Conservation (phyloP, 495 filamentous ascomycete species). For the Xylaria longipes region DNA sequence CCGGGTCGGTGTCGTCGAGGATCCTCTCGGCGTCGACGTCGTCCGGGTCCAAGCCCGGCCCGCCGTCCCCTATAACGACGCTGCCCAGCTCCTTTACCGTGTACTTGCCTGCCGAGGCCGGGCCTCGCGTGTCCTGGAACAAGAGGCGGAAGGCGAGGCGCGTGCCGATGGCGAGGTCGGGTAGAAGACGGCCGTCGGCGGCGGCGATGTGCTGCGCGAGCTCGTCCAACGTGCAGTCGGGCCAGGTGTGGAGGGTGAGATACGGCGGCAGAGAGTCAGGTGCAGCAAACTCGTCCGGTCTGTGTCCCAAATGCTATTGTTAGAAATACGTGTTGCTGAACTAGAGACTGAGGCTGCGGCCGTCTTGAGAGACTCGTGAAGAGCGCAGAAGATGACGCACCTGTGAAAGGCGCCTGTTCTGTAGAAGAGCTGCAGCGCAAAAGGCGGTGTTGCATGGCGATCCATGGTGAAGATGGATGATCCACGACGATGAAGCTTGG, state of each 20-base stretch:
- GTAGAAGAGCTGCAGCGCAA: constrained; percentile 92
- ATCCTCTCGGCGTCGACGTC: constrained; percentile 32
- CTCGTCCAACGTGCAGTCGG: constrained; percentile 80
- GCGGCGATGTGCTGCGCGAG: constrained; percentile 69
- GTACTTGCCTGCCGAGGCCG: constrained; percentile 60
- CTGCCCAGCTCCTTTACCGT: constrained; percentile 79
- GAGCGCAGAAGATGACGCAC: constrained; percentile 40
- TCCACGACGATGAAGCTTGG: not conserved
- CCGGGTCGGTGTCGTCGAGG: constrained; percentile 45
- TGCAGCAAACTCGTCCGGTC: constrained; percentile 70
- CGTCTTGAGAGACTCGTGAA: not conserved
- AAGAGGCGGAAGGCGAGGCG: constrained; percentile 86
- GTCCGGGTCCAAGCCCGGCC: constrained; percentile 49
- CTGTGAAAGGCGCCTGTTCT: constrained; percentile 73
- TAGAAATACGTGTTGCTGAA: constrained; percentile 6
- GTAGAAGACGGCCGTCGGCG: constrained; percentile 58
- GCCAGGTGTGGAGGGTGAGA: constrained; percentile 89
- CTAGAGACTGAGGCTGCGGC: not conserved
- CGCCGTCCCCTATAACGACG: constrained; percentile 73
- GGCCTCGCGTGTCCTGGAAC: constrained; percentile 76
- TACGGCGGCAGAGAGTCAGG: constrained; percentile 63
- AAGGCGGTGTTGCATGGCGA: constrained; percentile 73
- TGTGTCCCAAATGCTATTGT: constrained; percentile 34
- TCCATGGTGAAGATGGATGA: constrained; percentile 54
- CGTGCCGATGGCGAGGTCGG: constrained; percentile 78